A percentile compares a stretch with the other conserved stretches of the same genome.
Evolutionary conservation across 495 filamentous ascomycete species (phyloP).

Genomic region (Friedmanniomyces simplex): DNA sequence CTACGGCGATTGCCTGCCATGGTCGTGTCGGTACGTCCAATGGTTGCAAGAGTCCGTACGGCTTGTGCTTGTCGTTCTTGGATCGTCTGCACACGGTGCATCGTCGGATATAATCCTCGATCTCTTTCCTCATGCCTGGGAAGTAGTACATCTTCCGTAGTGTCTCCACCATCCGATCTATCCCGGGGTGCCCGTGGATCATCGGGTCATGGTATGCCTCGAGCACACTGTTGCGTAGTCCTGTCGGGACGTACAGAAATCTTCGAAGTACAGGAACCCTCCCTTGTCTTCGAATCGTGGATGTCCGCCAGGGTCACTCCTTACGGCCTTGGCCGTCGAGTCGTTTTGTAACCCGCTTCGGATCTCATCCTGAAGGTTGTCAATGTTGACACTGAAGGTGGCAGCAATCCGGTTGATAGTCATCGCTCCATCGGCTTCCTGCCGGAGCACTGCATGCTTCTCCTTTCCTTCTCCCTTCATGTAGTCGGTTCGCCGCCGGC

Average conservation of each 20-base stretch:
- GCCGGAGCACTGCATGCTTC: neutral
- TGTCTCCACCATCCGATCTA: neutral
- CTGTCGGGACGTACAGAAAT: neutral
- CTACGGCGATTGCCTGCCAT: constrained; percentile 9
- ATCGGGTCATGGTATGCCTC: constrained; percentile 2
- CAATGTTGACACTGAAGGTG: neutral
- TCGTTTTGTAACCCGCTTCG: neutral
- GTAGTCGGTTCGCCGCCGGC: neutral
- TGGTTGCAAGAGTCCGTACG: neutral
- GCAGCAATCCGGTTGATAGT: neutral
- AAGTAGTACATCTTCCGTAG: constrained; percentile 3
- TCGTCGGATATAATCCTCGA: constrained; percentile 8
- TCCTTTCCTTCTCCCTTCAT: neutral
- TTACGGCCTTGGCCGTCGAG: neutral
- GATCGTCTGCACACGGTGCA: neutral
- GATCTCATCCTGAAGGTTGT: neutral
- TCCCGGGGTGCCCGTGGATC: neutral
- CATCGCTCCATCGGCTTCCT: neutral
- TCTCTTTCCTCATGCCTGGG: no score
- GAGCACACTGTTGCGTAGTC: neutral
- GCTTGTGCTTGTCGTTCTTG: constrained; percentile 3
- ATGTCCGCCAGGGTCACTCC: neutral
- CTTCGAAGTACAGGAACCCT: neutral
- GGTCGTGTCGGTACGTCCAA: neutral
- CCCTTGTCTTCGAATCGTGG: neutral